Evolutionary conservation across 2,329 filamentous ascomycete genomes (phyloP).

Genomic region (Xylariales sp.): DNA sequence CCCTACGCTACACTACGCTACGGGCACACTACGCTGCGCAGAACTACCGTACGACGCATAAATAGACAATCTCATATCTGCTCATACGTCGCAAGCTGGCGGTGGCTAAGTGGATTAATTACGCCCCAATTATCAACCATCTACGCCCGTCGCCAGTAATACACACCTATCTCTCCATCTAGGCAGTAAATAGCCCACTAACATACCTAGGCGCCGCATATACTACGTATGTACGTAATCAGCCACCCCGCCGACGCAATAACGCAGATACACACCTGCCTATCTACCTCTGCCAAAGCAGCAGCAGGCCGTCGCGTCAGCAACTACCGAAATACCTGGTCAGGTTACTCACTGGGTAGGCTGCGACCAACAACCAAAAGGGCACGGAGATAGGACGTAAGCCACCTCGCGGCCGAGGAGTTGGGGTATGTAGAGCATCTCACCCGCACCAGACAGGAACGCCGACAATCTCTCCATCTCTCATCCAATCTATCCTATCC

Average conservation of each 20-base stretch:
- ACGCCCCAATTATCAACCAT: background rate
- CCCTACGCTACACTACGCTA: too few relatives aligned
- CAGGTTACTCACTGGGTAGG: too few relatives aligned
- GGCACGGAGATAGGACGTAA: background rate
- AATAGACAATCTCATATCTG: background rate
- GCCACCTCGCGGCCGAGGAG: background rate
- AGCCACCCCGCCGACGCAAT: constrained; percentile 20
- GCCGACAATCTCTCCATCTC: too few relatives aligned
- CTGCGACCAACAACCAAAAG: background rate
- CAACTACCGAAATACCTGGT: background rate
- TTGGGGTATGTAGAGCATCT: background rate
- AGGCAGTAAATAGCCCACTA: background rate
- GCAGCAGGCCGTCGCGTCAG: too few relatives aligned
- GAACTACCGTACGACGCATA: background rate
- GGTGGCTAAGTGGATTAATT: background rate
- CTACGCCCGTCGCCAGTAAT: too few relatives aligned
- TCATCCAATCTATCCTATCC: too few relatives aligned
- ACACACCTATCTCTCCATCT: background rate
- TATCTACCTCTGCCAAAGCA: too few relatives aligned
- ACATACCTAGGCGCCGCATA: too few relatives aligned
- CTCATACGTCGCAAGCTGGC: background rate
- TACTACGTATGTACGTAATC: background rate
- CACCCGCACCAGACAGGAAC: too few relatives aligned
- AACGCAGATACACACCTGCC: background rate
- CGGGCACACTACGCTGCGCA: background rate